Evolutionary conservation across 805 yeast genomes (phyloP), one percentile per base, ranked within the genome.

Genomic region (Ogataea pignaliae): DNA sequence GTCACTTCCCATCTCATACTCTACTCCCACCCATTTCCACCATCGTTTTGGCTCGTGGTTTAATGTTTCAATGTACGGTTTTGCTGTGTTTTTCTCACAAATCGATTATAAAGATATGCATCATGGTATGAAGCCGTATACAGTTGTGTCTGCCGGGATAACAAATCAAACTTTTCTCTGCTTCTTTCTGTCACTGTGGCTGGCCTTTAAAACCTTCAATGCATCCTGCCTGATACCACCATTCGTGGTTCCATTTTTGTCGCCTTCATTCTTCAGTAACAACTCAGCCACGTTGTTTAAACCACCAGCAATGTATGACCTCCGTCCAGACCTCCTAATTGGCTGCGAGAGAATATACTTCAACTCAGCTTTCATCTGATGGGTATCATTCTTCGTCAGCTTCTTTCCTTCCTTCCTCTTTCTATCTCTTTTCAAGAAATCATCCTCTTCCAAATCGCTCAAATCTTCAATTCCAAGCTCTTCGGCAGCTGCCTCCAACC

Each of bases 401-500:
- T 79, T 71, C 56, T 76, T 78, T 42, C 68, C 73, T 48, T 71
- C 71, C 52, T 72, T 77, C 53, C 76, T 75, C 44, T 72, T 72
- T 53, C 86, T 75, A 56, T 79, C 83, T 57, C 81, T 80, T 50
- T 77, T 78, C 41, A 85, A 64, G 36, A 77, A 71, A 49, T 81
- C 88, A 52, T 82, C 90, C 47, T 83, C 89, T 42, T 79, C 89
- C 36, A 85, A 66, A 44, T 83, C 90, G 37, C 76, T 70, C 42
- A 80, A 64, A 40, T 81, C 72, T 31, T 86, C 97, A 34, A 90
- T 66, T 9, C 96, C 99, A 44, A 93, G 71, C 40, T 93, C 99
- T 42, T 85, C 93, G 0, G 98, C 98, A 0, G 97, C 97, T 58
- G 88, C 81, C 46, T 79, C 76, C 47, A 89, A 70, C 97, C 98